phyloP scores from a whole-genome alignment of 2,329 filamentous ascomycete genomes.

The Cladosporium sp. region DNA sequence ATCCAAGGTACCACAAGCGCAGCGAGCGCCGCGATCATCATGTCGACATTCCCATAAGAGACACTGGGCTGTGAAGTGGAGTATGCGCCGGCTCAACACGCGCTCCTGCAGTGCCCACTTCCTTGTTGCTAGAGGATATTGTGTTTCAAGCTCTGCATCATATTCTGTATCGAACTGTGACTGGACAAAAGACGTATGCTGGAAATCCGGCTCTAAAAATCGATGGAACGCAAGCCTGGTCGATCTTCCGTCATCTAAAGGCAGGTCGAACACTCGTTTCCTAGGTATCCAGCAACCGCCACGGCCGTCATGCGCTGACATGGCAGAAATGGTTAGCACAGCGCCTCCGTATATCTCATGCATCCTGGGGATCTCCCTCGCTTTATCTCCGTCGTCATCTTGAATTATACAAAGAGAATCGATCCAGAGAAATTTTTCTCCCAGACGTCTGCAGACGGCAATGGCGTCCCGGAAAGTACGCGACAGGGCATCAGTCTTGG shows the following conservation, averaged over 20 bases:
- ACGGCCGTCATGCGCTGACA: not conserved
- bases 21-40: not conserved
- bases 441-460: not conserved
- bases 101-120: constrained; percentile 2
- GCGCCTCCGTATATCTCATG: not conserved
- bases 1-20: not conserved
- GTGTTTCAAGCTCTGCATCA: not conserved
- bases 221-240: not conserved
- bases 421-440: not conserved
- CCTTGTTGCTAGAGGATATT: not conserved
- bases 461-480: not conserved
- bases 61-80: not conserved
- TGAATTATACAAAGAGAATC: constrained; percentile 5
- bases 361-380: not conserved
- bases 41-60: constrained; percentile 2
- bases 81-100: not conserved
- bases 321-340: not conserved
- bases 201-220: not conserved
- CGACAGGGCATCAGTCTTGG: not conserved
- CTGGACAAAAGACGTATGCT: too few species aligned
- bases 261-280: not conserved
- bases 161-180: too few species aligned
- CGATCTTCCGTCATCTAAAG: not conserved
- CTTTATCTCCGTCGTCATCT: not conserved
- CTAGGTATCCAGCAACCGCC: constrained; percentile 1